Evolutionary conservation across 192 early-diverging fungal genomes (phyloP).

Genomic region (Spinellus fusiger): DNA sequence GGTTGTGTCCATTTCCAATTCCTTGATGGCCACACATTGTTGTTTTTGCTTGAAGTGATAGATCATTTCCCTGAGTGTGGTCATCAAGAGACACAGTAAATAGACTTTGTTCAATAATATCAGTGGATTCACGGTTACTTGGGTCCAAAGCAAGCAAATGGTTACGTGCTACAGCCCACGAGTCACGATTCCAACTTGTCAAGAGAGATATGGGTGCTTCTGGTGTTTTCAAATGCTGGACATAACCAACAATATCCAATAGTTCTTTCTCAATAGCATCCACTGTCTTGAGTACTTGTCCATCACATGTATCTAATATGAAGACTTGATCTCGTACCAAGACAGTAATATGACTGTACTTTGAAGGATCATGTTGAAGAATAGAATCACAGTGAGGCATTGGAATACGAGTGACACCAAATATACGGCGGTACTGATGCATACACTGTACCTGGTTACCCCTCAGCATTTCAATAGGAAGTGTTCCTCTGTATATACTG

Average conservation of each 20-base stretch:
- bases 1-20: constrained; percentile 63
- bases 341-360: constrained; percentile 57
- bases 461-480: constrained; percentile 61
- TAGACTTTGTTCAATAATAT: constrained; percentile 62
- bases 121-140: constrained; percentile 53
- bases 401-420: constrained; percentile 81
- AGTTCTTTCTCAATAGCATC: constrained; percentile 73
- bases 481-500: constrained; percentile 27
- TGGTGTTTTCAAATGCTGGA: constrained; percentile 28
- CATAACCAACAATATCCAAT: constrained; percentile 46
- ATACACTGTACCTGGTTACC: constrained; percentile 69
- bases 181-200: constrained; percentile 76
- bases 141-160: constrained; percentile 56
- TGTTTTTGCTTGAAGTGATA: constrained; percentile 34
- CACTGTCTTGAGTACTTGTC: constrained; percentile 39
- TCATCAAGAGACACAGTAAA: constrained; percentile 79
- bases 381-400: constrained; percentile 67
- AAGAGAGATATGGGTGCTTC: constrained; percentile 60
- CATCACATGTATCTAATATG: constrained; percentile 60
- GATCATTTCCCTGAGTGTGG: constrained; percentile 31
- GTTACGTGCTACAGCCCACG: constrained; percentile 67
- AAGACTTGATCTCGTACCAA: constrained; percentile 77
- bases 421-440: constrained; percentile 76
- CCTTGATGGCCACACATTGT: constrained; percentile 51
- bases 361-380: constrained; percentile 38